Evolutionary conservation across 345 rosid species (phyloP), one percentile per base, ranked within the genome.

Genomic region (Anastatica hierochuntica): DNA sequence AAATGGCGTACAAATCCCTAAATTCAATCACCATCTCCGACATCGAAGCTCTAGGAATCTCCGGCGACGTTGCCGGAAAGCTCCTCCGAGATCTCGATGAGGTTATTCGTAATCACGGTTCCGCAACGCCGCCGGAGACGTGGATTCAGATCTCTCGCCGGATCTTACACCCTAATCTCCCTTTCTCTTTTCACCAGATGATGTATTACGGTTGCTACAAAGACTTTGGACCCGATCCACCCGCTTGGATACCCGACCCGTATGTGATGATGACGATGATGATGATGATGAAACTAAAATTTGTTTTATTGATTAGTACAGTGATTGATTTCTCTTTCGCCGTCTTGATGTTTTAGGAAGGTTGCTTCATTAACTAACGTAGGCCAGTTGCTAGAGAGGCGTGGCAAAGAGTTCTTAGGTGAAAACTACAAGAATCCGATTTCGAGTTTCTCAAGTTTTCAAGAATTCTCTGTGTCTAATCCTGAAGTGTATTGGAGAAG

Each of bases 401-500:
- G 68, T 21, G 98, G 96, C 4, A 66, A 66, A 49, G 88, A 85
- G 68, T 73, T 92, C 20, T 51, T 92, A 53, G 97, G 95, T 59
- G 74, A 71, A n/a, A 46, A 43, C 19, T 88, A 88, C 74, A 66
- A 69, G 72, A 77, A 85, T 70, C 90, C 98, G 4, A 41, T 85
- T 15, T 75, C 82, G n/a, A 85, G 84, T 70, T 92, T 92, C 75
- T 76, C 88, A 1, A 73, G 64, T 52, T 82, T 92, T 67, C 98
- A 88, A 60, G 78, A 88, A 47, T 92, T 88, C 73, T 92, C 98
- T 0, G 94, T 83, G 21, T 72, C 83, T 1, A 76, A 77, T 29
- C 94, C 98, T 43, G 97, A 88, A 94, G 86, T 79, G 67, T 92
- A 78, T 70, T 92, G 98, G 98, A 79, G 67, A 67, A 66, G 79